Base-by-base conservation (phyloP, 106 monocot genomes). In the Xerophyta viscosa region DNA sequence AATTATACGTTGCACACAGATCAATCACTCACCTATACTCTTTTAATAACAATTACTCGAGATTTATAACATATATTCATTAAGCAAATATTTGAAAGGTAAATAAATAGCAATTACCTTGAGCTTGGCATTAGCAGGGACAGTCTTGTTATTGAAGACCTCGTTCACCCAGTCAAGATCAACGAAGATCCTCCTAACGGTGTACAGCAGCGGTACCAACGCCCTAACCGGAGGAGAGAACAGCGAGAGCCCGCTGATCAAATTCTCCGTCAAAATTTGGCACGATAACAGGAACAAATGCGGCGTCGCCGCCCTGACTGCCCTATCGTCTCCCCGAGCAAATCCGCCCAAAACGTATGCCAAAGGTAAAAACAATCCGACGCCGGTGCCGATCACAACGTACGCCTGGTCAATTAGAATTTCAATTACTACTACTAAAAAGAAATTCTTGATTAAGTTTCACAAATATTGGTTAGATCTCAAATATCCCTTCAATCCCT, bases 331-430 rank as follows among this genome's bases (percentile, higher is more conserved):
- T 18, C 94, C 88, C 0, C 84, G 29, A 2, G 94, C 94, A 66
- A 96, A 96, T 13, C 94, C 94, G 0, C 94, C 94, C 19, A 96
- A 78, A 28, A 96, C 94, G 73, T 85, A 88, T 3, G 77, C 88
- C 45, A 96, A 69, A 39, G 94, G 94, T 20, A 96, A 71, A 78
- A 96, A 85, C 36, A 96, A 52, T 27, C 88, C 94, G 49, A 88
- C 66, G 30, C 56, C 65, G 29, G 94, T 88, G 18, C 94, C 94
- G 48, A 88, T 17, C 37, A 79, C 70, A 20, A 78, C 81, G 76
- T 96, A 85, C 28, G 65, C 60, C 30, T n/a, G n/a, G n/a, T n/a
- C n/a, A n/a, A n/a, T n/a, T n/a, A n/a, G n/a, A n/a, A n/a, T n/a
- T n/a, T n/a, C n/a, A n/a, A n/a, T n/a, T n/a, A n/a, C n/a, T n/a